A percentile compares a stretch with the other conserved stretches of the same genome.
phyloP scores from a whole-genome alignment of 225 moss, liverwort and hornwort species.

The Pseudisothecium myosuroides region DNA sequence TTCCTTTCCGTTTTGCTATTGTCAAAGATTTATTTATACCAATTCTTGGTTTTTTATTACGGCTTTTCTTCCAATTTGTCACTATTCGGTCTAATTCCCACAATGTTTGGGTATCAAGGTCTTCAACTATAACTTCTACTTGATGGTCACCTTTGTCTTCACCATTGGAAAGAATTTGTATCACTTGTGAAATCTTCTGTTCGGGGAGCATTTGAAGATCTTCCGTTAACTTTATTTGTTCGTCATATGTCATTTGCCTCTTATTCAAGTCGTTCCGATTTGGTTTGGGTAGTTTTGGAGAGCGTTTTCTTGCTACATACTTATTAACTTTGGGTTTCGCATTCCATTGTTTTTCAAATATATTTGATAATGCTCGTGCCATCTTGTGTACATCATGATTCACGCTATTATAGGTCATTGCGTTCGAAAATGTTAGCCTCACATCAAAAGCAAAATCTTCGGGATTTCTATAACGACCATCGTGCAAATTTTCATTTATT shows the following conservation, averaged over 20 bases:
- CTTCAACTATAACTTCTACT: conserved; percentile 27
- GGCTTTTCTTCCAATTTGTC: conserved; percentile 33
- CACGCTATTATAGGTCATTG: conserved; percentile 24
- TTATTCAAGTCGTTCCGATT: conserved; percentile 8
- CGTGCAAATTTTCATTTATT: conserved; percentile 8
- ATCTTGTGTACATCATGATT: conserved; percentile 30
- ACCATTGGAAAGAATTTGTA: neutral
- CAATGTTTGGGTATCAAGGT: conserved; percentile 26
- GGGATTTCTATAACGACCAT: neutral
- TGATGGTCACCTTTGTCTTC: conserved; percentile 8
- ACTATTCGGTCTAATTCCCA: conserved; percentile 54
- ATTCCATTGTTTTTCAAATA: conserved; percentile 42
- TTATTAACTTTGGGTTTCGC: neutral
- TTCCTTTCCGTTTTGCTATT: neutral
- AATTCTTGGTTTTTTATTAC: neutral
- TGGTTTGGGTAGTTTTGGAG: conserved; percentile 6
- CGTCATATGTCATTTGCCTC: conserved; percentile 36
- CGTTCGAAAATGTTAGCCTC: conserved; percentile 45
- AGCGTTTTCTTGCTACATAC: neutral
- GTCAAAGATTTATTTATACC: too few relatives aligned
- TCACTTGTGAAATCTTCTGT: conserved; percentile 8
- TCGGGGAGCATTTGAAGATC: conserved; percentile 19
- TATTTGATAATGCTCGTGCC: conserved; percentile 14
- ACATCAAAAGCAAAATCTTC: conserved; percentile 37
- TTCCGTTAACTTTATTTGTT: conserved; percentile 28